phyloP scores from a whole-genome alignment of 139 green algal genomes.

The Astrephomene gubernaculifera region DNA sequence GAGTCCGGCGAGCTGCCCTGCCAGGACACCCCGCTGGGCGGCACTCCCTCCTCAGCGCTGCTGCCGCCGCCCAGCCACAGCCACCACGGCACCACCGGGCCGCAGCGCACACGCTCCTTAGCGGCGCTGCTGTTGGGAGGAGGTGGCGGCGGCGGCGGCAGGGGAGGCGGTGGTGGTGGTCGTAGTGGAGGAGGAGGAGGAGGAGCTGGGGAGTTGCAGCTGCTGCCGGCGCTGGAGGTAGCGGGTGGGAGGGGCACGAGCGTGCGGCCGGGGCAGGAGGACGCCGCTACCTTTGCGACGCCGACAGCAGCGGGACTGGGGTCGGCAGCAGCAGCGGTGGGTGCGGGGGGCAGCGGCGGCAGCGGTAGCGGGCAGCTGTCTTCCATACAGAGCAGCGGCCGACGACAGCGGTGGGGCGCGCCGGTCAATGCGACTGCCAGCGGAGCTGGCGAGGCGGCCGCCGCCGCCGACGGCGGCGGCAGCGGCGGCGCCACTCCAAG shows the following conservation, averaged over 20 bases:
- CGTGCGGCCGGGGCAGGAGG: neutral
- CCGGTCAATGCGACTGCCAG: neutral
- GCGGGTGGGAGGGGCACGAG: neutral
- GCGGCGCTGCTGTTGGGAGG: too few relatives aligned
- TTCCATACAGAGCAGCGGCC: neutral
- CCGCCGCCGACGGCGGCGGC: neutral
- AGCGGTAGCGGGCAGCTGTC: neutral
- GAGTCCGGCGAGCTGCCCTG: constrained; percentile 33
- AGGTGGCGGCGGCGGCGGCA: neutral
- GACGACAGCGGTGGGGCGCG: constrained; percentile 21
- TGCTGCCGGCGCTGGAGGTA: constrained; percentile 3
- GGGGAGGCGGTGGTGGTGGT: neutral
- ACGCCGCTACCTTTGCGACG: too few relatives aligned
- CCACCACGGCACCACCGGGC: neutral
- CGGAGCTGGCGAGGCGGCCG: neutral
- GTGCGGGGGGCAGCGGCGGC: too few relatives aligned
- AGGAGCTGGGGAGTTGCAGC: constrained; percentile 26
- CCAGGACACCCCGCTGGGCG: neutral
- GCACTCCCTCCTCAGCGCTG: constrained; percentile 26
- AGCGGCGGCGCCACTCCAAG: neutral
- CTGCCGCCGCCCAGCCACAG: neutral
- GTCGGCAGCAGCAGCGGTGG: too few relatives aligned
- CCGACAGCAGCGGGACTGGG: too few relatives aligned
- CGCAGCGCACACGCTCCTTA: neutral
- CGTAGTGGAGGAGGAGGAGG: neutral